Conservation (phyloP, 2,329 filamentous ascomycete genomes). For the Diaporthe sp. region DNA sequence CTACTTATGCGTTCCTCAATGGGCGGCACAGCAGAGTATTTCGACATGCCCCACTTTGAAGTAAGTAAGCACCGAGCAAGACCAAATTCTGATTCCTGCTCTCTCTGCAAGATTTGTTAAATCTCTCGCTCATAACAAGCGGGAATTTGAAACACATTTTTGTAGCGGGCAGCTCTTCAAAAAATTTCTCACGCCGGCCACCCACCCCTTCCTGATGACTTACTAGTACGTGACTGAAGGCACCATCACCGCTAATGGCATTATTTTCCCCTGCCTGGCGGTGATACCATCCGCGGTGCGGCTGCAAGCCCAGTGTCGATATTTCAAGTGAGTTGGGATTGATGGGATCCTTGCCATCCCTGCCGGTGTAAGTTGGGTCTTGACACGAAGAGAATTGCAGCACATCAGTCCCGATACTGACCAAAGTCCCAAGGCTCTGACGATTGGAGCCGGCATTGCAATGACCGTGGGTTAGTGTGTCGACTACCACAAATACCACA, state of each 20-base stretch:
- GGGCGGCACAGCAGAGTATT: no score
- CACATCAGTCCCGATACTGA: neutral
- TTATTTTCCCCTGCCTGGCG: conserved; percentile 8
- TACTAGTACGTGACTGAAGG: conserved; percentile 11
- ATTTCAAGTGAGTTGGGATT: neutral
- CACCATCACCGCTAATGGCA: conserved; percentile 3
- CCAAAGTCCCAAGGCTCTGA: neutral
- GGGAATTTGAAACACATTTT: no score
- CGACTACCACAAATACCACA: no score
- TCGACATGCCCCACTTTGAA: no score
- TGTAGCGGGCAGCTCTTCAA: no score
- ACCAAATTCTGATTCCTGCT: no score
- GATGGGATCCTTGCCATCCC: conserved; percentile 11
- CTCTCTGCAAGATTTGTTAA: no score
- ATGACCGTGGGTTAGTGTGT: neutral
- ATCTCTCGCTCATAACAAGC: no score
- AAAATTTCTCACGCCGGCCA: no score
- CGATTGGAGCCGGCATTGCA: neutral
- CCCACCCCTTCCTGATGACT: no score
- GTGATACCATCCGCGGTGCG: neutral
- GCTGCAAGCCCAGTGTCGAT: neutral
- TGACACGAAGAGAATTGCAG: neutral
- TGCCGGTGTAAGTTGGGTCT: neutral
- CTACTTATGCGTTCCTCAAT: no score
- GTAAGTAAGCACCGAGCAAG: no score